Evolutionary conservation across 208 protist species (phyloP), one percentile per base, ranked within the genome.

Genomic region (Acanthamoeba triangularis): DNA sequence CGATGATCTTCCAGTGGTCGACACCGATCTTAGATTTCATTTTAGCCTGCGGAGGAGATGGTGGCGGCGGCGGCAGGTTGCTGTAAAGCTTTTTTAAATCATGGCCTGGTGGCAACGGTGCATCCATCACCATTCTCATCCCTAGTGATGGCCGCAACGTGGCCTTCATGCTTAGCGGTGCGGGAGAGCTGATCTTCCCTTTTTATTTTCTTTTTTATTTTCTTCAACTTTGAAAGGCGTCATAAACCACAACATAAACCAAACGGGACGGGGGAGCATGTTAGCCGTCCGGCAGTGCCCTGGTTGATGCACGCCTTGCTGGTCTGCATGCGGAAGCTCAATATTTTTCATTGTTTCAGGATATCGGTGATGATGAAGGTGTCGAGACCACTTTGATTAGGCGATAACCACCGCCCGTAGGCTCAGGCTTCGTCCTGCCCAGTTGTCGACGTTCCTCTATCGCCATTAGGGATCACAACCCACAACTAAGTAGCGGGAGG

Each of bases 321-420:
- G n/a, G n/a, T n/a, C n/a, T n/a, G n/a, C n/a, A n/a, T n/a, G n/a
- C n/a, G n/a, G n/a, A n/a, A n/a, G n/a, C n/a, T n/a, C n/a, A n/a
- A n/a, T n/a, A n/a, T n/a, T n/a, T n/a, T n/a, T n/a, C n/a, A n/a
- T n/a, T n/a, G n/a, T n/a, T n/a, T n/a, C n/a, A n/a, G n/a, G n/a
- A n/a, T n/a, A n/a, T n/a, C n/a, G n/a, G n/a, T n/a, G n/a, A n/a
- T n/a, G n/a, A n/a, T n/a, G n/a, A 44, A 44, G 37, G 37, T 78
- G 37, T 78, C n/a, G 69, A 44, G 69, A 78, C 69, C 37, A 78
- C 69, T 78, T 78, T 78, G 69, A 78, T 78, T 78, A 78, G 69
- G 69, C 28, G 69, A 47, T 44, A 78, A 78, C n/a, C 69, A 35
- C n/a, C n/a, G 69, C 69, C 69, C 37, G 37, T 25, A 47, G 69